Evolutionary conservation across 805 yeast species (phyloP).

Genomic region (Candida sithepensis): DNA sequence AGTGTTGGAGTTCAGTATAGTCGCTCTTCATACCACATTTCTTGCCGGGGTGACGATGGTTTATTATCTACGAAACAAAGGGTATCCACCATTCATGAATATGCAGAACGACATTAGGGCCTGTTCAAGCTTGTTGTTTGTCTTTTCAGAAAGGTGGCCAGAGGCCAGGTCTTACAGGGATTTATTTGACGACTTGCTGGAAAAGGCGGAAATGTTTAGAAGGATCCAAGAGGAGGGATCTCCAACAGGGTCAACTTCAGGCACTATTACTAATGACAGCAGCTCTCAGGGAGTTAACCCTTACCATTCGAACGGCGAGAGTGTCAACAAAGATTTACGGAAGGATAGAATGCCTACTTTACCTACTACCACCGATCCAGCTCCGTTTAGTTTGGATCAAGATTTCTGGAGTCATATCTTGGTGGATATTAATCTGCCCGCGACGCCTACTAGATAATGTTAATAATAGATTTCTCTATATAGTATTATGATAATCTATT

Average conservation of each 20-base stretch:
- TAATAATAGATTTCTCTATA: background rate
- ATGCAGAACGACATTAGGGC: constrained; percentile 26
- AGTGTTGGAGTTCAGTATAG: constrained; percentile 20
- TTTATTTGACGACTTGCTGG: constrained; percentile 24
- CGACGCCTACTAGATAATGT: background rate
- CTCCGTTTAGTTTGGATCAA: constrained; percentile 13
- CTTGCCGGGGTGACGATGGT: constrained; percentile 27
- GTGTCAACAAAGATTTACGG: background rate
- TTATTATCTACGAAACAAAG: constrained; percentile 22
- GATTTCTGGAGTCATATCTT: constrained; percentile 19
- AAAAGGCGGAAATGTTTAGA: constrained; percentile 15
- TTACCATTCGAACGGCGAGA: background rate
- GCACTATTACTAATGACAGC: background rate
- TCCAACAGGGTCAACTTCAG: background rate
- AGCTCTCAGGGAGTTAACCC: background rate
- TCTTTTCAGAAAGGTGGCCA: constrained; percentile 26
- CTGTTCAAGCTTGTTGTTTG: constrained; percentile 25
- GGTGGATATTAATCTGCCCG: constrained; percentile 5
- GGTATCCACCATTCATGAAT: constrained; percentile 17
- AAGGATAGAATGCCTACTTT: background rate
- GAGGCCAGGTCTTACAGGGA: constrained; percentile 26
- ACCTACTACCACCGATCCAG: background rate
- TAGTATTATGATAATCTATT: too few species aligned
- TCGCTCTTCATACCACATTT: constrained; percentile 21
- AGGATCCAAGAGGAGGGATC: constrained; percentile 1